Evolutionary conservation across 2,329 filamentous ascomycete species (phyloP), one percentile per base, ranked within the genome.

Genomic region (Arthrinium puccinioides): DNA sequence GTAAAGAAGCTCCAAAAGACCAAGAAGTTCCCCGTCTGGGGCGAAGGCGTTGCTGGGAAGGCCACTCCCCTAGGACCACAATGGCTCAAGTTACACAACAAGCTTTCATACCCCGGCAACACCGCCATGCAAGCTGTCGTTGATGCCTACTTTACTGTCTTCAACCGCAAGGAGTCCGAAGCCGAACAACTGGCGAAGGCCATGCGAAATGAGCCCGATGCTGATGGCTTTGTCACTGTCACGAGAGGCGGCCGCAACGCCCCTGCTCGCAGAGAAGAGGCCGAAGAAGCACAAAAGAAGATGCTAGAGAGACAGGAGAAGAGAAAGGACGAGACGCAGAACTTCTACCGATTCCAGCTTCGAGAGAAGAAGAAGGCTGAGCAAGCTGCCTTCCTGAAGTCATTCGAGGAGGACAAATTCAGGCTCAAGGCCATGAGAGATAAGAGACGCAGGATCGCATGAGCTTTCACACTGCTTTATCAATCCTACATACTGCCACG

Each of bases 151-250:
- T 94, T 97, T 72, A 74, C 76, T 16, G 70, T 79, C n/a, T 97
- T 88, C 65, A 84, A 71, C 64, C 75, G 55, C 64, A 86, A 69
- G 64, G 84, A 74, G 69, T 78, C 60, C 62, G 82, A 69, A 61
- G 81, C 69, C 49, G 72, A 54, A 46, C 80, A 66, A 63, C 72
- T 68, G 55, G 83, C 64, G 55, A 79, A 76, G 63, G 66, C 74
- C 38, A 66, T 82, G 43, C 79, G 86, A 43, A 82, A 84, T 48
- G 81, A 87, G 52, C 87, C 90, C 1, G 92, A 98, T 59, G 89
- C 87, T 54, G 92, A 98, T 59, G 92, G 92, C 2, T 98, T 98
- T 57, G 75, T 97, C 33, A 97, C 89, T 4, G 92, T 98, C 18
- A 84, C 82, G 2, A 75, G 85, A 38, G 88, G 88, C 19, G 84